phyloP scores from a whole-genome alignment of 768 basidiomycete genomes.

The Leccinellum luteum region DNA sequence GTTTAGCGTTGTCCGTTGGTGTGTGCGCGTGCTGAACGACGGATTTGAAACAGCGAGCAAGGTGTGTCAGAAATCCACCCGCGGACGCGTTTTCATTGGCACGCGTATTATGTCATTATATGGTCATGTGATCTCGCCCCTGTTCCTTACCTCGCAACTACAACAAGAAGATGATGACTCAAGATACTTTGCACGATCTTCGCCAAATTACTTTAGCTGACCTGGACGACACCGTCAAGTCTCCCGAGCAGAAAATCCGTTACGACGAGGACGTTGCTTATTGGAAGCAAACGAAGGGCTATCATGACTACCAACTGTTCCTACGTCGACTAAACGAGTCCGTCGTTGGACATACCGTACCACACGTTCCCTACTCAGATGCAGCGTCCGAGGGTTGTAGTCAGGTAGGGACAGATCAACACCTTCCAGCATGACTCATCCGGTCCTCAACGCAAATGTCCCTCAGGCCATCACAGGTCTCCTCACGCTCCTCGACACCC shows the following conservation, averaged over 20 bases:
- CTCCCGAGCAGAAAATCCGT: slow-evolving; percentile 57
- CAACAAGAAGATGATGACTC: slow-evolving; percentile 10
- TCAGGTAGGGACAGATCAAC: slow-evolving; percentile 17
- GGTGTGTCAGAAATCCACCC: slow-evolving; percentile 4
- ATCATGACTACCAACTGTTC: slow-evolving; percentile 72
- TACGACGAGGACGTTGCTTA: slow-evolving; percentile 67
- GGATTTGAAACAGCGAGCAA: not conserved
- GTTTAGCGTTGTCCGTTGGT: not conserved
- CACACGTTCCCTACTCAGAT: slow-evolving; percentile 16
- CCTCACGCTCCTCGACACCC: slow-evolving; percentile 57
- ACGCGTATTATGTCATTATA: slow-evolving; percentile 28
- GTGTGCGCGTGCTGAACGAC: not conserved
- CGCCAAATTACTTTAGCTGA: slow-evolving; percentile 31
- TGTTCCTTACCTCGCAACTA: not conserved
- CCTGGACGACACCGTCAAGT: slow-evolving; percentile 8
- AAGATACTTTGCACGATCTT: slow-evolving; percentile 23
- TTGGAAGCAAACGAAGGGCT: slow-evolving; percentile 76
- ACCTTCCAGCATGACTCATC: not conserved
- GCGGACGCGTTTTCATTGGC: not conserved
- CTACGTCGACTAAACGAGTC: slow-evolving; percentile 73
- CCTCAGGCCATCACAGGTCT: slow-evolving; percentile 46
- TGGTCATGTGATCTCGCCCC: slow-evolving; percentile 14
- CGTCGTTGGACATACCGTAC: slow-evolving; percentile 61
- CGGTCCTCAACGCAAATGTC: not conserved
- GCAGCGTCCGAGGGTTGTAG: slow-evolving; percentile 1